phyloP scores from a whole-genome alignment of 164 flowering plant genomes.

The Liquidambar formosana region DNA sequence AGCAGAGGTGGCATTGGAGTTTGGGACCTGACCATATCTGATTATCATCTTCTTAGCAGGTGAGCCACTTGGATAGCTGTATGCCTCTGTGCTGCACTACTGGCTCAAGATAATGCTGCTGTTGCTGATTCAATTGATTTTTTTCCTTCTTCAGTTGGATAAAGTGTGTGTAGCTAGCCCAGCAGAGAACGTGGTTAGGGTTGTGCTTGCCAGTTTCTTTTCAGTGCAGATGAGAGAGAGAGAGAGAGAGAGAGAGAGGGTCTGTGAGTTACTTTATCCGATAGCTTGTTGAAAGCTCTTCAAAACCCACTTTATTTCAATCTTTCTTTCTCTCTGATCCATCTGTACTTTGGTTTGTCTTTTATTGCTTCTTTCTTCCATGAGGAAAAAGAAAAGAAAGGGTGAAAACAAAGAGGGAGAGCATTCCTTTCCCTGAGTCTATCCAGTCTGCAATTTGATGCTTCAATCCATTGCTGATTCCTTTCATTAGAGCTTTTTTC shows the following conservation, averaged over 20 bases:
- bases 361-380: constrained; percentile 8
- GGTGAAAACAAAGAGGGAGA: neutral
- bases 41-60: no score
- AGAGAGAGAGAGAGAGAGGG: constrained; percentile 3
- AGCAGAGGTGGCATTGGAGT: constrained; percentile 15
- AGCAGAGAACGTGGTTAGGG: constrained; percentile 30
- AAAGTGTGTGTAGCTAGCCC: constrained; percentile 19
- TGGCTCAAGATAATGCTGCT: constrained; percentile 5
- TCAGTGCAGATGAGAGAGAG: neutral
- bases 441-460: neutral
- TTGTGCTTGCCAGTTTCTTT: constrained; percentile 21
- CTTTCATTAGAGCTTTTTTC: neutral
- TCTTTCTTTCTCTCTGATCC: constrained; percentile 4
- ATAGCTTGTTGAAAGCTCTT: constrained; percentile 12
- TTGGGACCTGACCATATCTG: constrained; percentile 4
- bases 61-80: neutral
- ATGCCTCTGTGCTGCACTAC: neutral
- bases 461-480: neutral
- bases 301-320: constrained; percentile 4
- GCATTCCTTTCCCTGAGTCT: neutral
- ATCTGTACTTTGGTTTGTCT: constrained; percentile 30
- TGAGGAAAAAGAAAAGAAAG: neutral
- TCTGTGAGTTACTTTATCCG: constrained; percentile 12
- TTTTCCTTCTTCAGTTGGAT: constrained; percentile 15
- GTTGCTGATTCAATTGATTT: constrained; percentile 3